Evolutionary conservation across 1,139 yeast genomes (phyloP).

Genomic region (Debaryomycetaceae sp.): DNA sequence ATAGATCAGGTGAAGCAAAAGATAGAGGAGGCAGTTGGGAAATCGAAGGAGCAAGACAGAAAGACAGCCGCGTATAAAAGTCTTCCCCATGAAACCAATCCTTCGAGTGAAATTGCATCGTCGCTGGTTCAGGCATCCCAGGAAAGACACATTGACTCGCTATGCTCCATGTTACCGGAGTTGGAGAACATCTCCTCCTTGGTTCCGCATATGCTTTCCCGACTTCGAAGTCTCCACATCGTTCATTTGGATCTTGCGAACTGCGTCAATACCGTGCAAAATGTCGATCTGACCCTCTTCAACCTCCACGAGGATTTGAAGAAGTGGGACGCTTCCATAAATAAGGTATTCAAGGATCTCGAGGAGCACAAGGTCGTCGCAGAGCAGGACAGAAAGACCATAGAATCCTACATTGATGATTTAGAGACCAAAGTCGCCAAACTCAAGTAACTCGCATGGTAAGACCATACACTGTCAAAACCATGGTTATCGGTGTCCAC

Average conservation of each 20-base stretch:
- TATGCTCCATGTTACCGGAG: conserved; percentile 34
- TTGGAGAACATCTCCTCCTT: conserved; percentile 29
- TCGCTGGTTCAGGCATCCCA: neutral
- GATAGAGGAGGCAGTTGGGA: conserved; percentile 12
- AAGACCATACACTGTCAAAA: neutral
- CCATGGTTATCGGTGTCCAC: too few relatives aligned
- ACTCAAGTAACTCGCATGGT: neutral
- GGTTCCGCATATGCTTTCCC: conserved; percentile 38
- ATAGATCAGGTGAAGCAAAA: conserved; percentile 16
- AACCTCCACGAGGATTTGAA: conserved; percentile 35
- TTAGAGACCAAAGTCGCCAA: neutral
- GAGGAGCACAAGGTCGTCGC: conserved; percentile 12
- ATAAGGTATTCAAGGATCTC: conserved; percentile 33
- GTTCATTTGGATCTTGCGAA: conserved; percentile 41
- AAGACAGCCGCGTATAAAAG: conserved; percentile 11
- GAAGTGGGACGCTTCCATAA: conserved; percentile 39
- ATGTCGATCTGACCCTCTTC: conserved; percentile 32
- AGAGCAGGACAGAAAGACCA: conserved; percentile 7
- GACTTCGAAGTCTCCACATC: conserved; percentile 43
- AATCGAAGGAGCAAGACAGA: conserved; percentile 15
- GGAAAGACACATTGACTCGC: conserved; percentile 30
- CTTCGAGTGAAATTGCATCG: neutral
- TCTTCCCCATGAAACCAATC: neutral
- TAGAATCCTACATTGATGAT: conserved; percentile 11
- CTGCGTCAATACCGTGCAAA: conserved; percentile 22